Evolutionary conservation across 139 green algal species (phyloP), one percentile per base, ranked within the genome.

Genomic region (Closterium sp.): DNA sequence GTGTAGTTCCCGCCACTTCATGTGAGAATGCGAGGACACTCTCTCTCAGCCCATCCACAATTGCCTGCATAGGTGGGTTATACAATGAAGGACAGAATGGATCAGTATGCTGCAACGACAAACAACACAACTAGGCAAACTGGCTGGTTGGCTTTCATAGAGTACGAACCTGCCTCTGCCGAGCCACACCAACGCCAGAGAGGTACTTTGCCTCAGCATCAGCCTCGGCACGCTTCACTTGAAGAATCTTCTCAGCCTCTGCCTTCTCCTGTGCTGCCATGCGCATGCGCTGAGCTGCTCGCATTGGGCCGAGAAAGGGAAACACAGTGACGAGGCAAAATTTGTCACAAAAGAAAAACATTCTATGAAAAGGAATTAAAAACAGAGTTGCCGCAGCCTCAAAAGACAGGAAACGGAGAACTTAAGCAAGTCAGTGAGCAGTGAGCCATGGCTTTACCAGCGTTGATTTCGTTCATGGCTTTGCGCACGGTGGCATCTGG

Each of bases 181-280:
- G 91, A 24, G 96, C 94, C 28, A 97, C 96, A 94, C 96, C 96
- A 90, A 91, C 88, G n/a, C 97, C 97, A 28, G 95, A 91, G 89
- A 99, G 96, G 93, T 96, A 99, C 96, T 99, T 99, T 86, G 97
- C 95, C 95, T 99, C 98, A 10, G 98, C 97, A 86, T 99, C 98
- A 11, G 97, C 98, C 95, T 99, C 97, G 0, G 98, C 98, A 1
- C 95, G 96, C 94, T 99, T 99, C 21, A 94, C 92, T 19, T 91
- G 84, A 31, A 94, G 91, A 13, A 98, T 96, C 96, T 99, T 98
- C 32, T 97, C 95, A 0, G 97, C 96, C 93, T 98, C 97, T 31
- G 97, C 97, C 90, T 97, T 96, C 91, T 98, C 96, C 30, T 95
- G 89, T 17, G 97, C 96, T 6, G 97, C 97, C 70, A 97, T 90